Evolutionary conservation across 1,284 basidiomycete species (phyloP).

Genomic region (Caloboletus inedulis): DNA sequence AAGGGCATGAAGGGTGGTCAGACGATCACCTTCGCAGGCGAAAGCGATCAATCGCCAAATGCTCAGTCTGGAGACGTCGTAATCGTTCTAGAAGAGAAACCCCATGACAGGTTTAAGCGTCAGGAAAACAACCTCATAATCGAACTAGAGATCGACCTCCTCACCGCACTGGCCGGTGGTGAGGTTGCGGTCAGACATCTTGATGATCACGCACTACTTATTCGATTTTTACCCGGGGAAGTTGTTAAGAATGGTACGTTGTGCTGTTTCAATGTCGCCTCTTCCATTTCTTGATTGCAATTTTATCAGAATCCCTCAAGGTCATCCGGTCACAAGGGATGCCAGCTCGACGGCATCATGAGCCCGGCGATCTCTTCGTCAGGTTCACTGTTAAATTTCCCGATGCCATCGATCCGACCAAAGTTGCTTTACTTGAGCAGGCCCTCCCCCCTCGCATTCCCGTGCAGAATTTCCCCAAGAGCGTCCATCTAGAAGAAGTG

Average conservation of each 20-base stretch:
- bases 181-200: slow-evolving; percentile 90
- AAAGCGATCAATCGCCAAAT: slow-evolving; percentile 94
- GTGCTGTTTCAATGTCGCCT: slow-evolving; percentile 5
- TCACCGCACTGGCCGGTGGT: slow-evolving; percentile 93
- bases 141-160: slow-evolving; percentile 88
- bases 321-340: slow-evolving; percentile 95
- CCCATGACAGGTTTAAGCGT: slow-evolving; percentile 88
- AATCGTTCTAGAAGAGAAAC: slow-evolving; percentile 96
- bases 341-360: slow-evolving; percentile 98
- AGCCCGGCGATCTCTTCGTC: slow-evolving; percentile 92
- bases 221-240: slow-evolving; percentile 87
- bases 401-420: slow-evolving; percentile 67
- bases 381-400: slow-evolving; percentile 91
- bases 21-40: slow-evolving; percentile 91
- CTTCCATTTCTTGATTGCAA: slow-evolving; percentile 9
- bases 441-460: slow-evolving; percentile 82
- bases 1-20: slow-evolving; percentile 99
- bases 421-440: slow-evolving; percentile 77
- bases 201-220: slow-evolving; percentile 86
- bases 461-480: slow-evolving; percentile 68
- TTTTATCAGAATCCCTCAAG: slow-evolving; percentile 73
- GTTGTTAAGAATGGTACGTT: slow-evolving; percentile 87
- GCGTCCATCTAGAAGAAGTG: slow-evolving; percentile 80
- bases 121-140: slow-evolving; percentile 90
- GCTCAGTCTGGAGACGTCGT: slow-evolving; percentile 94